Evolutionary conservation across 805 yeast species (phyloP).

Genomic region (Ogataea neopini): DNA sequence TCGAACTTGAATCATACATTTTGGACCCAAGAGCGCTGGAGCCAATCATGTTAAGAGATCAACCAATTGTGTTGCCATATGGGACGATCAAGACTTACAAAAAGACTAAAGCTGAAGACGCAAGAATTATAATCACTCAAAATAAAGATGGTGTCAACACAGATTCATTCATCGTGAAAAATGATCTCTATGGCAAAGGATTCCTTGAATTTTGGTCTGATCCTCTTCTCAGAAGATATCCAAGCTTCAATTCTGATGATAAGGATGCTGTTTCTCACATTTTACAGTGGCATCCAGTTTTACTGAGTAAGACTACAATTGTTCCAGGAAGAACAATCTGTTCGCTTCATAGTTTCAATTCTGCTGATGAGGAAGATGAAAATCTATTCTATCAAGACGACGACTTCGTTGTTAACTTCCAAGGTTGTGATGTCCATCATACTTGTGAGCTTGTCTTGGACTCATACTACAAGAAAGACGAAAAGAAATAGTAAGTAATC

Average conservation of each 20-base stretch:
- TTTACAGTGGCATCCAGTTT: conserved; percentile 91
- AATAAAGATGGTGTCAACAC: conserved; percentile 63
- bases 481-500: conserved; percentile 1
- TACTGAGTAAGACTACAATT: conserved; percentile 70
- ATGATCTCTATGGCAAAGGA: conserved; percentile 63
- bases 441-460: conserved; percentile 55
- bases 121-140: conserved; percentile 69
- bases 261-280: conserved; percentile 80
- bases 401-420: conserved; percentile 66
- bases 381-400: conserved; percentile 56
- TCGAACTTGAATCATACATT: conserved; percentile 61
- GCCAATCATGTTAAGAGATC: conserved; percentile 64
- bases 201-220: conserved; percentile 82
- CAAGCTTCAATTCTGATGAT: conserved; percentile 58
- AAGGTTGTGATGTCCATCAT: conserved; percentile 51
- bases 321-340: conserved; percentile 65
- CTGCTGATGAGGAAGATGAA: conserved; percentile 43
- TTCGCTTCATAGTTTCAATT: conserved; percentile 38
- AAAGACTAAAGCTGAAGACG: conserved; percentile 52
- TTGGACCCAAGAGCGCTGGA: conserved; percentile 61
- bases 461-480: conserved; percentile 35
- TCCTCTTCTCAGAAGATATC: conserved; percentile 65
- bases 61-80: conserved; percentile 69
- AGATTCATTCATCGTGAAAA: conserved; percentile 68
- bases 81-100: conserved; percentile 71